phyloP scores from a whole-genome alignment of 805 yeast species.

The Saccharomycopsis capsularis region DNA sequence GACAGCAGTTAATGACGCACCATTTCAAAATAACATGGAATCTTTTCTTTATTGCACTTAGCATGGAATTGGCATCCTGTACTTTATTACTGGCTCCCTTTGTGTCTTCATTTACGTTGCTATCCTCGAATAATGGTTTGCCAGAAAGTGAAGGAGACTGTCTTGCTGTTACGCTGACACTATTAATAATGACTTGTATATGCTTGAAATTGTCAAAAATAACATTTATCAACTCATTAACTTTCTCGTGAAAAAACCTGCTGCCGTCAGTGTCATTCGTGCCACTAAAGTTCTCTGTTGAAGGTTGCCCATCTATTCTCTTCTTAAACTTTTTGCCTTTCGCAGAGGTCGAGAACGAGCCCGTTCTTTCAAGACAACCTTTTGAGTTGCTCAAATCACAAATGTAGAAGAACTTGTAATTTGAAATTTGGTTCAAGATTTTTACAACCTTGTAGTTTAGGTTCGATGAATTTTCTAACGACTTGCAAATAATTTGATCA shows the following conservation, averaged over 20 bases:
- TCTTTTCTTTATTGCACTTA: background rate
- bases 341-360: too few species aligned
- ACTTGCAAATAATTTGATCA: too few species aligned
- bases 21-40: slow-evolving; percentile 12
- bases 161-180: too few species aligned
- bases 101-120: background rate
- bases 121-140: too few species aligned
- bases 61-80: too few species aligned
- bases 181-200: too few species aligned
- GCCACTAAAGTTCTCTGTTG: background rate
- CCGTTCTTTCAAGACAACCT: too few species aligned
- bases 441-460: background rate
- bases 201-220: slow-evolving; percentile 15
- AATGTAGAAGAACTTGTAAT: slow-evolving; percentile 3
- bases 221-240: slow-evolving; percentile 12
- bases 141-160: too few species aligned
- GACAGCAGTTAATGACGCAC: background rate
- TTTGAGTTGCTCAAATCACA: too few species aligned
- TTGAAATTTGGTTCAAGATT: background rate
- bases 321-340: too few species aligned
- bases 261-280: background rate
- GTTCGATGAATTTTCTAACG: background rate
- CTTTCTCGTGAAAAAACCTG: slow-evolving; percentile 8
- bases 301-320: too few species aligned
- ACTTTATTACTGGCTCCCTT: background rate